phyloP scores from a whole-genome alignment of 441 rosid genomes.

The Lepidium campestre region DNA sequence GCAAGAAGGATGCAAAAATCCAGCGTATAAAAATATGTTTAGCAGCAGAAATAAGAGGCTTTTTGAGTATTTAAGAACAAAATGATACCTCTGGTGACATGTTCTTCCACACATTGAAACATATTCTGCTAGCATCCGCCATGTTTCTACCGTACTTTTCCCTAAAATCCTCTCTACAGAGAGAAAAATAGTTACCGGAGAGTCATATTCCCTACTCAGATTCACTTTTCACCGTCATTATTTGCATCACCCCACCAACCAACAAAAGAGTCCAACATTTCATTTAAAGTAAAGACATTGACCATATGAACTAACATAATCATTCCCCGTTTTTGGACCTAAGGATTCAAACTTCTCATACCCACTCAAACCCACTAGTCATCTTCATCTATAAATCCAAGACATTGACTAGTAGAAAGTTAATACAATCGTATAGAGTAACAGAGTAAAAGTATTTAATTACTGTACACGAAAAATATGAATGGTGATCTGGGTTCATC shows the following conservation, averaged over 20 bases:
- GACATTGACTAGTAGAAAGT: background rate
- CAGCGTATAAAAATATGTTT: background rate
- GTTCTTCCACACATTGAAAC: slow-evolving; percentile 56
- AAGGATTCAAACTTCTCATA: background rate
- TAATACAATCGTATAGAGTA: background rate
- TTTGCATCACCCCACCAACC: slow-evolving; percentile 5
- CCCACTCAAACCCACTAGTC: background rate
- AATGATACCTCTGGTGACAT: slow-evolving; percentile 53
- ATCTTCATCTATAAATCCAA: background rate
- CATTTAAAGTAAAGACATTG: background rate
- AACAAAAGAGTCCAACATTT: background rate
- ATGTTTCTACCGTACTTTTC: slow-evolving; percentile 7
- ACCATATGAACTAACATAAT: background rate
- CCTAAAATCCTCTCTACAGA: slow-evolving; percentile 43
- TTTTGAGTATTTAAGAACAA: background rate
- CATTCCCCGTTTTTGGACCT: background rate
- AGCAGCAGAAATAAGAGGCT: background rate
- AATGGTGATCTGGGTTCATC: slow-evolving; percentile 78
- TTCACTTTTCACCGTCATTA: background rate
- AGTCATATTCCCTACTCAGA: background rate
- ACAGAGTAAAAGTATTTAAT: slow-evolving; percentile 4
- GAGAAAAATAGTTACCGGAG: background rate
- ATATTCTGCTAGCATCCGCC: slow-evolving; percentile 39
- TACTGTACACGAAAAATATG: slow-evolving; percentile 54
- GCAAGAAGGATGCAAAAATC: background rate